Percentiles rank a stretch among this genome's conserved stretches.
Conservation (phyloP, 2,329 filamentous ascomycete genomes). For the Thermoascus crustaceus region DNA sequence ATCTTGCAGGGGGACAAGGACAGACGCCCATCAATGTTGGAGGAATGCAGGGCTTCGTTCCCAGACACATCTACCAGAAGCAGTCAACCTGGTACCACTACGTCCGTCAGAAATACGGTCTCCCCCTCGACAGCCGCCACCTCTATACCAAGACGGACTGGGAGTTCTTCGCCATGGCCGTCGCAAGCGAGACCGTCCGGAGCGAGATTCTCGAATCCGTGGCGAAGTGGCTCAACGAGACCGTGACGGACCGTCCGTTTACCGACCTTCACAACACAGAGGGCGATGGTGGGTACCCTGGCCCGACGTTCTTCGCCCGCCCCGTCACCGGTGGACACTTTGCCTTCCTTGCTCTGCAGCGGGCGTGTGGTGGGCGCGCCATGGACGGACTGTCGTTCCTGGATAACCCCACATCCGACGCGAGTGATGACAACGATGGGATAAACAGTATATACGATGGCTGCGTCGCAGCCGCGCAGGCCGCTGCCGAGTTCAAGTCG, state of each 20-base stretch:
- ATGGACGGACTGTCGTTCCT: constrained; percentile 48
- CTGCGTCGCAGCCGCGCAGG: constrained; percentile 15
- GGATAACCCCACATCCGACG: constrained; percentile 21
- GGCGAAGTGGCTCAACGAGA: constrained; percentile 77
- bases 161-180: constrained; percentile 81
- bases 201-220: constrained; percentile 65
- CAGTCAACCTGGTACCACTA: constrained; percentile 74
- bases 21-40: constrained; percentile 23
- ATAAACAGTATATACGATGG: constrained; percentile 1
- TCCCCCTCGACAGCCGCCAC: constrained; percentile 75
- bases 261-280: constrained; percentile 80
- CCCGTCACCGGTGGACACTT: constrained; percentile 83
- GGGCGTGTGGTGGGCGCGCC: constrained; percentile 65
- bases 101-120: constrained; percentile 71
- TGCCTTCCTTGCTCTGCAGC: constrained; percentile 71
- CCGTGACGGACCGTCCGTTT: constrained; percentile 64
- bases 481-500: constrained; percentile 13
- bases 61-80: constrained; percentile 65
- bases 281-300: constrained; percentile 65
- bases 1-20: constrained; percentile 9
- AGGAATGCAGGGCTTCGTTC: constrained; percentile 55
- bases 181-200: constrained; percentile 60
- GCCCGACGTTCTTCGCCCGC: constrained; percentile 67
- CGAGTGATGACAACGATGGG: constrained; percentile 15
- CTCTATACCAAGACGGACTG: constrained; percentile 84